Evolutionary conservation across 306 rosid species (phyloP), one percentile per base, ranked within the genome.

Genomic region (Sesbania bispinosa): DNA sequence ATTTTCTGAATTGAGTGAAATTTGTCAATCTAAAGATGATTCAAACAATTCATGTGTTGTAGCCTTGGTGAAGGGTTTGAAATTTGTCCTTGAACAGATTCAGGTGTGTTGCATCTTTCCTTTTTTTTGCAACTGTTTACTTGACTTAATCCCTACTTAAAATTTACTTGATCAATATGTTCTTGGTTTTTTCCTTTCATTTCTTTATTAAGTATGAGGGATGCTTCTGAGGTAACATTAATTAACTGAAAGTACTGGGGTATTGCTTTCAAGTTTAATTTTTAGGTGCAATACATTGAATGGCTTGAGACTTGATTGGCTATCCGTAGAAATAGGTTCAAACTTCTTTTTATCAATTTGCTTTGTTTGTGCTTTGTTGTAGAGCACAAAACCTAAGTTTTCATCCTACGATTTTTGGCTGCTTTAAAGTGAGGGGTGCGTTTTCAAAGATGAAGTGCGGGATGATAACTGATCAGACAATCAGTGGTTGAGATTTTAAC

Each of bases 71-170:
- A 86, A 80, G 85, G 99, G 96, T 41, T 75, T 94, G 80, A 88
- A 83, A 36, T 94, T 91, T 85, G 97, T 91, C 78, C 84, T 89
- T 10, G 91, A 82, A 83, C 92, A 89, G 86, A 89, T 91, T 89
- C 95, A 91, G 96, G 97, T 94, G 36, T 75, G 80, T 77, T 86
- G 76, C 68, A 23, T 67, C 21, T 27, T 69, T 29, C 39, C 62
- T 46, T 18, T 63, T 69, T 11, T 36, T 66, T 48, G 9, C 59
- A n/a, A 54, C 59, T 32, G 36, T 61, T 51, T 4, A 32, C 48
- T 20, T 48, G 11, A 13, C 61, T 43, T 33, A 54, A 35, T 63
- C 41, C 30, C 10, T 35, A 19, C 19, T 6, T 48, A 13, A 23
- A 65, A 33, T 27, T 59, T 69, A 18, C 24, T 68, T 47, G 20